phyloP scores from a whole-genome alignment of 2,329 filamentous ascomycete genomes.

The Alternaria arborescens region DNA sequence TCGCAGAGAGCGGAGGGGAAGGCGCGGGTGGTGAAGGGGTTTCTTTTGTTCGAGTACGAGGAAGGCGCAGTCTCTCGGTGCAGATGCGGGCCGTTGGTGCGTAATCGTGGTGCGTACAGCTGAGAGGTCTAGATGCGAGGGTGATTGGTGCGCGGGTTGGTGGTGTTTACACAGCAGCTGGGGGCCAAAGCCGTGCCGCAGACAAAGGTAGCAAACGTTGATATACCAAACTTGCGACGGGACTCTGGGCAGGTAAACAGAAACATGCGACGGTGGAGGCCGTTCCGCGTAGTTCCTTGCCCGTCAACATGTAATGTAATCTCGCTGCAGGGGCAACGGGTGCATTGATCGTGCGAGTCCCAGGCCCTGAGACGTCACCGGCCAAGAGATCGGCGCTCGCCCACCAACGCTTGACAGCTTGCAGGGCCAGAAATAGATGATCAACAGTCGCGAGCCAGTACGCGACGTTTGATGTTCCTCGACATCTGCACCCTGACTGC shows the following conservation, averaged over 20 bases:
- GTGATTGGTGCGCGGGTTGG: constrained; percentile 21
- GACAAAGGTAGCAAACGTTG: background rate
- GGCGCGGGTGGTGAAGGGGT: background rate
- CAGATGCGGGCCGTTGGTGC: constrained; percentile 11
- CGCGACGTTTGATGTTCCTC: background rate
- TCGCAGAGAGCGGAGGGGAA: constrained; percentile 3
- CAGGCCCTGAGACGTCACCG: constrained; percentile 11
- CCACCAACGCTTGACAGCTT: constrained; percentile 5
- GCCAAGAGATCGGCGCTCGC: constrained; percentile 11
- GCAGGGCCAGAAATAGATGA: constrained; percentile 8
- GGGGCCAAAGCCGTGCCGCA: constrained; percentile 1
- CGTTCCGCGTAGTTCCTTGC: constrained; percentile 3
- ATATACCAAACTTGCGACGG: constrained; percentile 3
- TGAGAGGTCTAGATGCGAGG: constrained; percentile 21
- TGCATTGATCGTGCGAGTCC: constrained; percentile 4
- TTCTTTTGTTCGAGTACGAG: constrained; percentile 6
- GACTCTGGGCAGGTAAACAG: background rate
- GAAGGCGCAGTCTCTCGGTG: constrained; percentile 20
- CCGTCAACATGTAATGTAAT: constrained; percentile 16
- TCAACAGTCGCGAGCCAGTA: background rate
- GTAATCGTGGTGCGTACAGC: constrained; percentile 22
- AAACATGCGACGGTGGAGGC: background rate
- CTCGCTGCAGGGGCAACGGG: constrained; percentile 18
- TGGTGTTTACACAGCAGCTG: constrained; percentile 13
- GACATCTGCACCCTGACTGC: background rate